These are phyloP conservation scores for Blastobotrys malaysiensis DNA, from an alignment of 1,139 yeast species.

Conservation along the genomic window DNA sequence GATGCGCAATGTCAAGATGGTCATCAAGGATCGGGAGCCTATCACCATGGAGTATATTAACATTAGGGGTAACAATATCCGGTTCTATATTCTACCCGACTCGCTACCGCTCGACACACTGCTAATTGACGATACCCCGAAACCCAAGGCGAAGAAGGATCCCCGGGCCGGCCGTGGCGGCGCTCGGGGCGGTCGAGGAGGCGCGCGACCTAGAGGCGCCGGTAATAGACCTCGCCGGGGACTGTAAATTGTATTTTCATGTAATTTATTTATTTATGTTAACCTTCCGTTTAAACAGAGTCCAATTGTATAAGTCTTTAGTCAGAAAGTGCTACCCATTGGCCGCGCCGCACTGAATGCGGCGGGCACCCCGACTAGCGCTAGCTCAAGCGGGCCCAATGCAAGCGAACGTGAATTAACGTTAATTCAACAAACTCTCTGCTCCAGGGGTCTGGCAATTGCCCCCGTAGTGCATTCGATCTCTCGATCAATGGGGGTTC, in stretches of 20 bases:
- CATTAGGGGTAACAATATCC: slow-evolving; percentile 83
- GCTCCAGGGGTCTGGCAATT: no score
- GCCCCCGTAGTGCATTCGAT: no score
- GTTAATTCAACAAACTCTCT: no score
- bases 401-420: no score
- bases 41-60: slow-evolving; percentile 71
- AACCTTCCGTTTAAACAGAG: no score
- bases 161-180: slow-evolving; percentile 31
- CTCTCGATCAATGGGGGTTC: no score
- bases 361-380: no score
- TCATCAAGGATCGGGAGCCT: slow-evolving; percentile 67
- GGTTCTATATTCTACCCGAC: slow-evolving; percentile 84
- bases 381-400: no score
- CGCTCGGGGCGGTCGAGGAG: slow-evolving; percentile 29
- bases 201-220: slow-evolving; percentile 23
- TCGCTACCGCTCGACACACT: slow-evolving; percentile 76
- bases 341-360: no score
- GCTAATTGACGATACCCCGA: slow-evolving; percentile 54
- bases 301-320: no score
- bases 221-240: slow-evolving; percentile 9
- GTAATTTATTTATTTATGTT: slow-evolving; percentile 2
- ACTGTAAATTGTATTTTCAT: slow-evolving; percentile 1
- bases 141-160: slow-evolving; percentile 32
- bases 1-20: slow-evolving; percentile 73
- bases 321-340: no score